Conservation (phyloP, 257 asterid genomes). For the Solanum gandarillasii region DNA sequence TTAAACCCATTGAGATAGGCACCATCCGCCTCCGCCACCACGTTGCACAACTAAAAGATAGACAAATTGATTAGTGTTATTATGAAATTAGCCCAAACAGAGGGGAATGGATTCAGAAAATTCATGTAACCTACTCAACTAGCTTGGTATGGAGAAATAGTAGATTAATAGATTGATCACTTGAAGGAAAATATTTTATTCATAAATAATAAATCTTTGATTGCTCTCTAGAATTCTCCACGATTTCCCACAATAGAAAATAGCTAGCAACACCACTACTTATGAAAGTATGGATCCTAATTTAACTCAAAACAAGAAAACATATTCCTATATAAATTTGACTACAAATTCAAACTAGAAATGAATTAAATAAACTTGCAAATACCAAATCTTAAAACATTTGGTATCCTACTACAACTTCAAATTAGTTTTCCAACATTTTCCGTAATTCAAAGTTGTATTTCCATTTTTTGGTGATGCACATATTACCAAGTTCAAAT, state of each 20-base stretch:
- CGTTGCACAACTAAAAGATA: background rate
- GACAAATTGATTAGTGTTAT: background rate
- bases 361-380: background rate
- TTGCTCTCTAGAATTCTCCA: background rate
- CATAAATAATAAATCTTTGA: background rate
- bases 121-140: background rate
- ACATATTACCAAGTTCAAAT: background rate
- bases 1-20: background rate
- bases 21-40: background rate
- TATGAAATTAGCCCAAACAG: background rate
- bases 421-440: background rate
- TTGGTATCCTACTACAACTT: background rate
- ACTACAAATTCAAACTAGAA: background rate
- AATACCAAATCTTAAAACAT: background rate
- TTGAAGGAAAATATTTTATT: background rate
- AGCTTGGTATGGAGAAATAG: background rate
- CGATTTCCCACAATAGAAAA: background rate
- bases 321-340: background rate
- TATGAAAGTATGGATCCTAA: background rate
- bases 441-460: background rate
- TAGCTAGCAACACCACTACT: background rate
- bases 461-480: background rate
- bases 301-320: background rate
- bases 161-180: background rate
- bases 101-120: background rate